Evolutionary conservation across 441 rosid species (phyloP), one percentile per base, ranked within the genome.

Genomic region (Hypseocharis bilobata): DNA sequence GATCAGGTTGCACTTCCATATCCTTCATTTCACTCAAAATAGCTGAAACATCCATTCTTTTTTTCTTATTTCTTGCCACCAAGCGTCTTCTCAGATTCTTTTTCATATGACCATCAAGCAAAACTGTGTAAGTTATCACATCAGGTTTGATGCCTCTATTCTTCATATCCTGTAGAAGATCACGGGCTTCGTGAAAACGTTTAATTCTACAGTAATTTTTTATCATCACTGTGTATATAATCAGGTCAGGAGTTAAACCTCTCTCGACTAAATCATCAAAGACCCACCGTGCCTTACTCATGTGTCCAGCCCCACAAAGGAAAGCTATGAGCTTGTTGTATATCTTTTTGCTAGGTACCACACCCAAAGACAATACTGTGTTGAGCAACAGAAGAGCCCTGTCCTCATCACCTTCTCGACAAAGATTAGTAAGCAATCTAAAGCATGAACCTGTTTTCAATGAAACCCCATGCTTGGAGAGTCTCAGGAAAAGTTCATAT

Each of bases 221-320:
- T 52, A 87, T 86, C 94, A 91, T 83, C 20, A 74, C 80, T 0
- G 87, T 88, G 79, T 82, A 88, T 1, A 80, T 78, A 73, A 74
- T 60, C 26, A 83, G 51, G 75, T 85, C 80, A 11, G 86, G 90
- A 60, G 58, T 67, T 63, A 65, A 57, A 60, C 87, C 87, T 55
- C 71, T 77, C 22, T 27, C 40, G 40, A 71, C 56, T 64, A 77
- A 67, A 57, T 16, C 19, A 66, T 82, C 68, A 58, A 85, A 87
- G 22, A 86, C 62, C 65, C 25, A 25, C 62, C 14, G 66, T 3
- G 95, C 89, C 52, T 42, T 81, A 65, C 62, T 64, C 74, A 65
- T 62, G 38, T 82, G 67, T 69, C 85, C 79, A 32, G 64, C 80
- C 63, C 25, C 16, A 70, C 85, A 83, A 52, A 80, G 62, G 11